Percentiles rank a stretch among this genome's conserved stretches.
phyloP scores from a whole-genome alignment of 768 basidiomycete genomes.

The Nevesoporus exiguus region DNA sequence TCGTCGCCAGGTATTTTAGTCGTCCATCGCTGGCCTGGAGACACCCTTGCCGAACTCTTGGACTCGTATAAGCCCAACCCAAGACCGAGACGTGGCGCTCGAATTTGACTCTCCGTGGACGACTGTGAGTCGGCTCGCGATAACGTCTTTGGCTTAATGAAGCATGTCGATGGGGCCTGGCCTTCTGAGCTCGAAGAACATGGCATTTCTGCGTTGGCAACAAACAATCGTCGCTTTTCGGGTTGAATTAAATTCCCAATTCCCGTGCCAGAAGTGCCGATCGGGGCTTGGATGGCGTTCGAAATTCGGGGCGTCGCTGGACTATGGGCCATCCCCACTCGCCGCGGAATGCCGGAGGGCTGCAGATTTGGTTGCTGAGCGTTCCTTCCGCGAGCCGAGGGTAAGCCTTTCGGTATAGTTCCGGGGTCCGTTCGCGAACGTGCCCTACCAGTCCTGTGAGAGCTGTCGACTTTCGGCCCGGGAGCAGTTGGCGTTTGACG shows the following conservation, averaged over 20 bases:
- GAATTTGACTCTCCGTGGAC: slow-evolving; percentile 22
- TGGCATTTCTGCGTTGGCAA: slow-evolving; percentile 43
- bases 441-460: slow-evolving; percentile 20
- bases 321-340: slow-evolving; percentile 15
- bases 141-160: slow-evolving; percentile 14
- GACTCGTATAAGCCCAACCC: slow-evolving; percentile 24
- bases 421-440: slow-evolving; percentile 33
- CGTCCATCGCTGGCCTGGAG: slow-evolving; percentile 16
- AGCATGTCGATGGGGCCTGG: slow-evolving; percentile 21
- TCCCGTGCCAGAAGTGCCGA: slow-evolving; percentile 30
- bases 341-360: slow-evolving; percentile 27
- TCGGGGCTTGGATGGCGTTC: slow-evolving; percentile 2
- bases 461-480: slow-evolving; percentile 7
- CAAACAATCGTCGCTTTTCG: slow-evolving; percentile 41
- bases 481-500: slow-evolving; percentile 6
- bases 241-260: slow-evolving; percentile 23
- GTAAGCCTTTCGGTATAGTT: slow-evolving; percentile 6
- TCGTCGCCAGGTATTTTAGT: slow-evolving; percentile 7
- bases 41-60: slow-evolving; percentile 8
- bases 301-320: slow-evolving; percentile 15
- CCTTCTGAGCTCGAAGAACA: slow-evolving; percentile 41
- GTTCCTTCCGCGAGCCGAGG: slow-evolving; percentile 5
- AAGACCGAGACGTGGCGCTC: slow-evolving; percentile 28
- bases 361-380: slow-evolving; percentile 10
- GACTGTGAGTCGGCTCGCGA: slow-evolving; percentile 21